These are phyloP conservation scores for Trypanosoma grayi DNA, from an alignment of 208 protist genomes.

Conservation along the genomic window DNA sequence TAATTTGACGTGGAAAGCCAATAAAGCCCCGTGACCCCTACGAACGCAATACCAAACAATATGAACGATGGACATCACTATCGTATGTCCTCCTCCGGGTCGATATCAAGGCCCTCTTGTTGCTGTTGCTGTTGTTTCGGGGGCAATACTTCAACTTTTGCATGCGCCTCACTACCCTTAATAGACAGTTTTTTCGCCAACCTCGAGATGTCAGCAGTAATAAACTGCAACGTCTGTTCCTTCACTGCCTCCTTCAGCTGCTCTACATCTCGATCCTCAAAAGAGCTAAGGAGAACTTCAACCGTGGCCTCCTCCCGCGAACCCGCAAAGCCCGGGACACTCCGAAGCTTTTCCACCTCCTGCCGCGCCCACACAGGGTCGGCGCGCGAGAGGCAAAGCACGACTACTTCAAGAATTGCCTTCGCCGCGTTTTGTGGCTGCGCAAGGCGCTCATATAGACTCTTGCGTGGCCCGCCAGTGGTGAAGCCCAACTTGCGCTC, in stretches of 20 bases:
- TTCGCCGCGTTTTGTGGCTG: conserved; percentile 75
- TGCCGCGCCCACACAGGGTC: conserved; percentile 63
- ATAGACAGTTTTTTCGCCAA: conserved; percentile 66
- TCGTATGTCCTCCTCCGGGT: conserved; percentile 21
- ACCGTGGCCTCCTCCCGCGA: conserved; percentile 56
- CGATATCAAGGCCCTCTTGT: conserved; percentile 18
- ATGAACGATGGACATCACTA: neutral
- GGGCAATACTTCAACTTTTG: no score
- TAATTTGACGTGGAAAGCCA: no score
- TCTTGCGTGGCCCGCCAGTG: conserved; percentile 41
- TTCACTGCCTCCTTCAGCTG: conserved; percentile 49
- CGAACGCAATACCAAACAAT: neutral
- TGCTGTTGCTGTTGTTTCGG: neutral
- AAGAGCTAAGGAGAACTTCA: conserved; percentile 41
- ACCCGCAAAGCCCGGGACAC: conserved; percentile 56
- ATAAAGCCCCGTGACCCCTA: neutral
- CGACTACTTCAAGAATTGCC: conserved; percentile 68
- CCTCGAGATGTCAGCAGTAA: conserved; percentile 55
- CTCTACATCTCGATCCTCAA: conserved; percentile 64
- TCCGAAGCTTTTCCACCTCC: conserved; percentile 48
- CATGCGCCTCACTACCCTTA: conserved; percentile 7
- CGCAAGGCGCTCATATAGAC: conserved; percentile 60
- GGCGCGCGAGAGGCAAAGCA: conserved; percentile 32
- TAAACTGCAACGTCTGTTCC: conserved; percentile 58
- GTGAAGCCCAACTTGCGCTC: conserved; percentile 16